Base-by-base conservation (phyloP, 805 yeast genomes). In the Helenozyma rhizophorensis region DNA sequence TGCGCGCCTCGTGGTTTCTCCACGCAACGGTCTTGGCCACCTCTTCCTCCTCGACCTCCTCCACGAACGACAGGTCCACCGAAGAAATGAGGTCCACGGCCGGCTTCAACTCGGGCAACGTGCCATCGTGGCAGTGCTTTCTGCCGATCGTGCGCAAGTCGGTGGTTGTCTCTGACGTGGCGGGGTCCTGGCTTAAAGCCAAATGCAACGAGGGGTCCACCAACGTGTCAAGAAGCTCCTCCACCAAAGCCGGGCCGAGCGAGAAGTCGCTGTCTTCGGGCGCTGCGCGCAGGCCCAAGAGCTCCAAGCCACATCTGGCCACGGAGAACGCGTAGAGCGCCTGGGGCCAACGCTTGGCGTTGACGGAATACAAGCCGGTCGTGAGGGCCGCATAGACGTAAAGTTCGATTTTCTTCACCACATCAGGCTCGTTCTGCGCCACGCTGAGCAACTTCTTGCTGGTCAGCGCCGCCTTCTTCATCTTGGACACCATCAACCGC, bases 151-250 rank as follows among this genome's bases (percentile, higher is more conserved):
- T 66, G 21, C 68, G 66, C 40, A 79, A 54, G 47, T 78, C 84
- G 9, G 65, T 58, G 21, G 71, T 38, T 31, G 41, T 39, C 23
- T 27, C 42, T 28, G 30, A 40, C 24, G 28, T 28, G 30, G 34
- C 24, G 27, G 36, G 55, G 25, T 58, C 50, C 53, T 78, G 76
- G 28, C 68, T 62, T 16, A 69, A 54, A 3, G 83, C 74, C 35
- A 76, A 60, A 27, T 67, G 70, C 44, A 85, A 68, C 3, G 83
- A 68, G 10, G 89, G 86, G 48, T 83, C 93, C 14, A 86, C 72
- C 10, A 67, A 42, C 7, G 74, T 65, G 30, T 77, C 79, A 21
- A 78, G 55, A 28, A 80, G 55, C 40, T 81, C 89, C 29, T 63
- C 58, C 43, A 75, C 70, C 15, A 78, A 54, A 21, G 68, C 65